Base-by-base conservation (phyloP, 2,329 filamentous ascomycete genomes). In the Hawksworthiomyces lignivorus region DNA sequence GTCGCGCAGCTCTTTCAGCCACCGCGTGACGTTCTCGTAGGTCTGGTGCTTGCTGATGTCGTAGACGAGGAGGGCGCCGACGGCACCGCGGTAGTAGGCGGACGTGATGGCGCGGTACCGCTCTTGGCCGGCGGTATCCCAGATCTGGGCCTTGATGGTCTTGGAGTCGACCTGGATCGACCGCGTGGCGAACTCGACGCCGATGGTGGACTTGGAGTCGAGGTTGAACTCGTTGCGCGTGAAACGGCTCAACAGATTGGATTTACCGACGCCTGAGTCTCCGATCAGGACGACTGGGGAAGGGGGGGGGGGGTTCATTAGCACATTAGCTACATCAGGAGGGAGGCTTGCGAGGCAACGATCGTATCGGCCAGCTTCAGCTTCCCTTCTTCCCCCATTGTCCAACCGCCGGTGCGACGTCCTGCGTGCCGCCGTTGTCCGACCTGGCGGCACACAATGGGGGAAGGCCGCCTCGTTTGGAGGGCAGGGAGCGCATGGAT, bases 141-240 rank as follows among this genome's bases (percentile, higher is more conserved):
- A 98, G 60, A 98, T 98, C 74, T 98, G 92, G 56, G 92, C 92
- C 77, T 98, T 98, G 81, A 98, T 98, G 51, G 92, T 98, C 79
- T 98, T 98, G 62, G 86, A 85, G 69, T 98, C 92, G 60, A 98
- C 92, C 70, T 97, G 90, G 64, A 98, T 98, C 54, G 88, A 96
- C 52, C 92, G 83, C 56, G 92, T 98, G 57, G 94, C 92, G 65
- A 98, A 98, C 71, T 98, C 92, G 66, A 98, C 92, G 59, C 92
- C 92, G 70, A 98, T 98, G 56, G 92, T 98, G 51, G 92, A 97
- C 80, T 98, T 97, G 66, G 90, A 94, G 71, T 98, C 92, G 54
- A 97, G 79, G 72, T 97, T 97, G 84, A 98, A 98, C 72, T 98
- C 92, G 69, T 98, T 97, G 64, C 92, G 88, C 57, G 92, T 97